These are phyloP conservation scores for Coemansia sp. DNA, from an alignment of 371 early-diverging fungal genomes.

Conservation along the genomic window DNA sequence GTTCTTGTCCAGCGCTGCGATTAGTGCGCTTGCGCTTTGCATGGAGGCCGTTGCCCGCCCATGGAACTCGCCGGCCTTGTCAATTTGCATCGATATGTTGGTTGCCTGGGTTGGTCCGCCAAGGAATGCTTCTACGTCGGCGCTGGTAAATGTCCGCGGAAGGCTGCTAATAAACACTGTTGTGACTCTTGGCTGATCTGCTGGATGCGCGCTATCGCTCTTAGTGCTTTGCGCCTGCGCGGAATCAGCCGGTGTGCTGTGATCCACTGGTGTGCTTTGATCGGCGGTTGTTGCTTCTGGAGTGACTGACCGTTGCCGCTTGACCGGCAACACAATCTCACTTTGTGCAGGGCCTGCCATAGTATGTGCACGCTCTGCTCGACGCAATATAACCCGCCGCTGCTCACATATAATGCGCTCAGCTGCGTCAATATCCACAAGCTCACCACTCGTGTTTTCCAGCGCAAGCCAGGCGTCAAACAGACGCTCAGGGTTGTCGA, in stretches of 20 bases:
- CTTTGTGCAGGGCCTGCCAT: not conserved
- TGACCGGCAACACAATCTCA: not conserved
- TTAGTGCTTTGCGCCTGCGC: not conserved
- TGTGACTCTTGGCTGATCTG: not conserved
- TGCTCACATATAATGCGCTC: conserved; percentile 20
- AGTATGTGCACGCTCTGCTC: conserved; percentile 12
- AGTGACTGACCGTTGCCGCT: conserved; percentile 13
- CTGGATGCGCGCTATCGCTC: not conserved
- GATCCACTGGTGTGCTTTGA: not conserved
- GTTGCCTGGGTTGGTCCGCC: conserved; percentile 15
- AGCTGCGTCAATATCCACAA: conserved; percentile 11
- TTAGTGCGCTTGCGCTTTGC: conserved; percentile 13
- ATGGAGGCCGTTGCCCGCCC: conserved; percentile 34
- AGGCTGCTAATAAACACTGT: conserved; percentile 27
- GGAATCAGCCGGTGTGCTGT: not conserved
- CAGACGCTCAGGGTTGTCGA: conserved; percentile 37
- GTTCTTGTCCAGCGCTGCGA: conserved; percentile 38
- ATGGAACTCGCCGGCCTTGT: conserved; percentile 26
- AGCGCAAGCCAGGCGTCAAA: conserved; percentile 35
- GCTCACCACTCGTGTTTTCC: conserved; percentile 18
- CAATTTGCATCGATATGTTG: conserved; percentile 9
- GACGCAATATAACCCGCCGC: conserved; percentile 17
- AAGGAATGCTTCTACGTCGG: conserved; percentile 18
- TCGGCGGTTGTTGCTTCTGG: not conserved
- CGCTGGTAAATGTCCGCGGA: conserved; percentile 12